Base-by-base conservation (phyloP, 176 grass and related monocot species). In the Raddia guianensis region DNA sequence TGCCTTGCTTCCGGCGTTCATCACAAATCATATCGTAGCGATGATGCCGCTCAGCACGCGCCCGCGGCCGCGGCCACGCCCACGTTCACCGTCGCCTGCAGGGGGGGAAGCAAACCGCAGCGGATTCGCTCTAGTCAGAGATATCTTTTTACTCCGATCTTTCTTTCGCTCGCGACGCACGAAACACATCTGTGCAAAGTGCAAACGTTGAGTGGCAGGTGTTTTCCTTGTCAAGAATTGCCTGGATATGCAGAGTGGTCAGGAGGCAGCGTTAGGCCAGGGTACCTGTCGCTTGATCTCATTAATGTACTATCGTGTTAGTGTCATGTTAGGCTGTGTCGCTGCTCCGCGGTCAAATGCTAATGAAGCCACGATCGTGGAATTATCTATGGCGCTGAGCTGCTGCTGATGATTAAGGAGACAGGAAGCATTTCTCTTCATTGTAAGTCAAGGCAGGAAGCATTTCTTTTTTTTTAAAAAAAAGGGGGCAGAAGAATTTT, bases 211-310 rank as follows among this genome's bases (percentile, higher is more conserved):
- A 68, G 45, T 91, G 75, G 82, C 77, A 47, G 91, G 94, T 88
- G 89, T 77, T 40, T 77, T 40, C 94, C 89, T 68, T 91, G 71
- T 97, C 85, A 68, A 94, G 85, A 97, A 97, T 94, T 85, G 91
- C 91, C 94, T 92, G 84, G 67, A 86, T 55, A 75, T 69, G 82
- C 43, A 90, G 73, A 66, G 81, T 71, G 61, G 82, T 75, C 64
- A 80, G 60, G 49, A 59, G 7, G 14, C 47, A 42, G 67, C 34
- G 62, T 61, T 70, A 75, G 63, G 35, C 78, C 71, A 72, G 66
- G 62, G 4, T 40, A 52, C 70, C 49, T 72, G 63, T 53, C 49
- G 55, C 58, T 78, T 79, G 58, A 86, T 57, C 49, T 72, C 54
- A 44, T 61, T 75, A 80, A 68, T 80, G 32, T 51, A 52, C 59